phyloP scores from a whole-genome alignment of 805 yeast species.

The Saturnispora mendoncae region DNA sequence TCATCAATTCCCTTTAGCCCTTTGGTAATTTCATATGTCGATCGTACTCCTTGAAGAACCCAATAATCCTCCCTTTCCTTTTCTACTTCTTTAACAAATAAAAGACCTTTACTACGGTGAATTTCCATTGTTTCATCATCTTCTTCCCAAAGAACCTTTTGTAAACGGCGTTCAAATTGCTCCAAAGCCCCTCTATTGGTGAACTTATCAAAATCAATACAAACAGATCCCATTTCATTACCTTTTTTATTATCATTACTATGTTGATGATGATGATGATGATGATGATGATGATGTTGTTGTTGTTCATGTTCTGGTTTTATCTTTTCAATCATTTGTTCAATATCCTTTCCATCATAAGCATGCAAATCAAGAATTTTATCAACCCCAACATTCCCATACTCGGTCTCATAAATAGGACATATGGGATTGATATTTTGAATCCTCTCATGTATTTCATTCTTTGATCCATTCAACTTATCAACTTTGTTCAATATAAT shows the following conservation, averaged over 20 bases:
- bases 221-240: slow-evolving; percentile 45
- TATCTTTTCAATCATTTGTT: too few relatives aligned
- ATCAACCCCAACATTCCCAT: slow-evolving; percentile 63
- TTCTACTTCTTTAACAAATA: slow-evolving; percentile 36
- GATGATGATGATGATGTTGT: too few relatives aligned
- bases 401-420: slow-evolving; percentile 62
- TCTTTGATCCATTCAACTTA: slow-evolving; percentile 19
- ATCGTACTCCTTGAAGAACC: slow-evolving; percentile 87
- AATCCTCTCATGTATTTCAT: slow-evolving; percentile 30
- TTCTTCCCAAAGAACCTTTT: slow-evolving; percentile 68
- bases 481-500: slow-evolving; percentile 77
- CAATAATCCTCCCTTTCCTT: slow-evolving; percentile 29
- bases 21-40: slow-evolving; percentile 73
- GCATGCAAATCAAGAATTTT: slow-evolving; percentile 73
- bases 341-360: slow-evolving; percentile 40
- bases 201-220: slow-evolving; percentile 38
- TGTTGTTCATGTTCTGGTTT: too few relatives aligned
- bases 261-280: slow-evolving; percentile 29
- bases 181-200: slow-evolving; percentile 15
- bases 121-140: slow-evolving; percentile 44
- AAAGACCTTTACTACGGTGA: slow-evolving; percentile 74
- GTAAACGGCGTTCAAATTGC: slow-evolving; percentile 48
- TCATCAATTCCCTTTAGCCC: slow-evolving; percentile 17
- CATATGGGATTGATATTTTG: slow-evolving; percentile 51
- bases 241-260: slow-evolving; percentile 49